Evolutionary conservation across 805 yeast genomes (phyloP).

Genomic region (Kluyveromyces siamensis): DNA sequence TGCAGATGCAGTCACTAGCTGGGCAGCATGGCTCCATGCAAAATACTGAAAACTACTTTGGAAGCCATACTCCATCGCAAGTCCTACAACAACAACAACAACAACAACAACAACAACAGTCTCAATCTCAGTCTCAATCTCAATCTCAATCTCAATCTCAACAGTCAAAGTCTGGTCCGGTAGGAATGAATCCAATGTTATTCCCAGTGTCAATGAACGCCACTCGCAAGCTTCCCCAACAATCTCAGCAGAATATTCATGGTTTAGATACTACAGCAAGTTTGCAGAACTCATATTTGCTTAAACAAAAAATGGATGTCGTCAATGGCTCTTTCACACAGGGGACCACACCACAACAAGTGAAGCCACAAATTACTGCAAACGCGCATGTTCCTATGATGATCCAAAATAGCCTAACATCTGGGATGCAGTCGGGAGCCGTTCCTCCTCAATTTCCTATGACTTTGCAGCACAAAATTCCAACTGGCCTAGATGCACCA

Average conservation of each 20-base stretch:
- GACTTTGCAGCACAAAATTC: conserved; percentile 18
- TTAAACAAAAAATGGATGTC: conserved; percentile 24
- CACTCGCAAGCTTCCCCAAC: conserved; percentile 17
- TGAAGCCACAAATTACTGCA: conserved; percentile 9
- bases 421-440: conserved; percentile 7
- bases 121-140: conserved; percentile 13
- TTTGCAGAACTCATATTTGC: conserved; percentile 16
- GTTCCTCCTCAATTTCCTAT: conserved; percentile 21
- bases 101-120: conserved; percentile 9
- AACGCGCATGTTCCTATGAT: conserved; percentile 6
- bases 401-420: conserved; percentile 6
- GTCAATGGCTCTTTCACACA: conserved; percentile 9
- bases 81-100: conserved; percentile 4
- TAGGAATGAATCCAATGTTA: conserved; percentile 23
- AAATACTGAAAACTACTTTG: conserved; percentile 22
- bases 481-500: conserved; percentile 10
- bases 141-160: conserved; percentile 13
- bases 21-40: conserved; percentile 22
- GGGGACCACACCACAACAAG: conserved; percentile 11
- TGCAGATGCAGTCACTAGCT: conserved; percentile 20
- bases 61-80: conserved; percentile 7
- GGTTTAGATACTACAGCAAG: conserved; percentile 12
- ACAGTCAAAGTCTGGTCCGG: conserved; percentile 17
- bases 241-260: conserved; percentile 10
- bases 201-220: conserved; percentile 23